Evolutionary conservation across 805 yeast species (phyloP).

Genomic region (Babjeviella inositovora): DNA sequence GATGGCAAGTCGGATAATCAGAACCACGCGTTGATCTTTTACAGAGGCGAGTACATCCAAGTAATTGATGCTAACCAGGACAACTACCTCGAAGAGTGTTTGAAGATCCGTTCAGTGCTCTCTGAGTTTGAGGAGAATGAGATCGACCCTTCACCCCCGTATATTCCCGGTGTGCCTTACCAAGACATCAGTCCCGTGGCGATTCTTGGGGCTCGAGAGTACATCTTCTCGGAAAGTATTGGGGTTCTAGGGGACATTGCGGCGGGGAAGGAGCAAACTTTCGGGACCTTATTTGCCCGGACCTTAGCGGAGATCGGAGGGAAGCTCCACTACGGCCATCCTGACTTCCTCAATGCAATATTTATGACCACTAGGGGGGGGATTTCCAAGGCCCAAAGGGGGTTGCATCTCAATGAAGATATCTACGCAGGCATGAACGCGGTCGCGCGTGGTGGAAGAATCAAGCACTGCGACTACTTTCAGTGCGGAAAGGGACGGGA

Average conservation of each 20-base stretch:
- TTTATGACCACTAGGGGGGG: conserved; percentile 83
- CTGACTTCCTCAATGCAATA: conserved; percentile 64
- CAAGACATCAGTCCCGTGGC: conserved; percentile 61
- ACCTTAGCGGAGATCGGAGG: conserved; percentile 78
- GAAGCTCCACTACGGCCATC: conserved; percentile 79
- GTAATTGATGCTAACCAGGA: conserved; percentile 81
- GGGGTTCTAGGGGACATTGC: conserved; percentile 84
- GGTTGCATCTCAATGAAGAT: conserved; percentile 76
- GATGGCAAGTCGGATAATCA: conserved; percentile 86
- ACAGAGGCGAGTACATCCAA: conserved; percentile 77
- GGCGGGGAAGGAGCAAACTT: conserved; percentile 83
- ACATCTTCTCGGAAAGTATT: conserved; percentile 73
- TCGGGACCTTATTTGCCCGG: conserved; percentile 75
- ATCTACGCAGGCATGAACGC: conserved; percentile 84
- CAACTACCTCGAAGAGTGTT: conserved; percentile 73
- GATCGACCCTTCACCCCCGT: conserved; percentile 68
- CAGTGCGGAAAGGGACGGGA: conserved; percentile 90
- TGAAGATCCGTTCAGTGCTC: conserved; percentile 65
- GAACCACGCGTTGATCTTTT: conserved; percentile 64
- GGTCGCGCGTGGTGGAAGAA: conserved; percentile 70
- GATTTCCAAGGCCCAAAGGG: conserved; percentile 76
- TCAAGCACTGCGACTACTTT: conserved; percentile 74
- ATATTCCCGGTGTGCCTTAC: conserved; percentile 55
- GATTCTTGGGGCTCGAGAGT: conserved; percentile 77
- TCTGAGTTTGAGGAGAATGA: conserved; percentile 73